A percentile compares a stretch with the other conserved stretches of the same genome.
Conservation (phyloP, 2,329 filamentous ascomycete genomes). For the Pochonia chlamydosporia region DNA sequence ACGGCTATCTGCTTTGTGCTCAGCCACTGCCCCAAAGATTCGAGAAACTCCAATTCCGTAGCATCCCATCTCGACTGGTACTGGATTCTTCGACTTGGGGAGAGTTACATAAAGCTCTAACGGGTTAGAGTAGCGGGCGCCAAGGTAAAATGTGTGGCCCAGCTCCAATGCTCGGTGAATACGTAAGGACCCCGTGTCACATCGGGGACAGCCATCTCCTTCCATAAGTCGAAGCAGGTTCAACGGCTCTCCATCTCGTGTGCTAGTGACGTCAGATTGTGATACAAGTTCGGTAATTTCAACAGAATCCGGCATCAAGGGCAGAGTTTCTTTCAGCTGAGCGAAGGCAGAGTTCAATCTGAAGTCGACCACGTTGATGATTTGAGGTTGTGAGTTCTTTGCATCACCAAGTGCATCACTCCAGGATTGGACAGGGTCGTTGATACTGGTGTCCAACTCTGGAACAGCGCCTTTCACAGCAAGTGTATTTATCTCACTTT, state of each 20-base stretch:
- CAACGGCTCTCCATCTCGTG: constrained; percentile 29
- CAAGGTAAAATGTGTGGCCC: constrained; percentile 91
- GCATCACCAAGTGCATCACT: constrained; percentile 23
- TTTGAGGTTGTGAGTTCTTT: neutral
- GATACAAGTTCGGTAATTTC: constrained; percentile 2
- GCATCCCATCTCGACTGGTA: constrained; percentile 86
- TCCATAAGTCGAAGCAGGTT: constrained; percentile 60
- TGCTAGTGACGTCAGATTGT: constrained; percentile 9
- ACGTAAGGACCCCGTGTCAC: constrained; percentile 54
- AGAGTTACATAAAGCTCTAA: constrained; percentile 57
- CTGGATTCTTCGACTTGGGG: constrained; percentile 22
- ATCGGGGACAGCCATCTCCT: constrained; percentile 70
- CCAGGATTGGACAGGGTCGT: constrained; percentile 53
- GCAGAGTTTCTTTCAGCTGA: constrained; percentile 17
- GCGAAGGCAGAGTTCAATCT: constrained; percentile 21
- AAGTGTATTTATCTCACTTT: constrained; percentile 39
- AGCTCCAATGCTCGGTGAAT: constrained; percentile 77
- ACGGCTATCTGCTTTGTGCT: constrained; percentile 62
- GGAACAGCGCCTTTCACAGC: constrained; percentile 62
- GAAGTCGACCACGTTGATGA: constrained; percentile 31
- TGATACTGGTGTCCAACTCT: constrained; percentile 65
- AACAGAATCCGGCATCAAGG: constrained; percentile 16
- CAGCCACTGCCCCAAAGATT: constrained; percentile 80
- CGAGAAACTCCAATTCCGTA: constrained; percentile 92
- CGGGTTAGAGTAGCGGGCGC: constrained; percentile 77